These are phyloP conservation scores for Fonsecaea erecta DNA, from an alignment of 2,329 filamentous ascomycete species.

Conservation along the genomic window DNA sequence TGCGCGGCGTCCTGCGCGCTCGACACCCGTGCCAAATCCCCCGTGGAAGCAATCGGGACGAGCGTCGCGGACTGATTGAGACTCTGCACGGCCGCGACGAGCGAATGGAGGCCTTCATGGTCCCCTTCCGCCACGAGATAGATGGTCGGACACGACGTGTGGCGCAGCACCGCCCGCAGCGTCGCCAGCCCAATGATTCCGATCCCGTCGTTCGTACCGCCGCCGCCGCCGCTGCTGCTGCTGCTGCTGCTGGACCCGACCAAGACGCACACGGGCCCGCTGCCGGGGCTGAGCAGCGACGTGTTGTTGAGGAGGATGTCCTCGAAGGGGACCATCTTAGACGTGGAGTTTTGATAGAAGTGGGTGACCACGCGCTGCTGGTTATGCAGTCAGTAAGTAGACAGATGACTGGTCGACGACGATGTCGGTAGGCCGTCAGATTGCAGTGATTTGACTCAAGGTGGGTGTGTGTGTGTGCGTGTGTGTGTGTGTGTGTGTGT, in stretches of 20 bases:
- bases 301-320: constrained; percentile 30
- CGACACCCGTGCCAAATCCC: constrained; percentile 25
- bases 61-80: constrained; percentile 21
- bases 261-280: constrained; percentile 21
- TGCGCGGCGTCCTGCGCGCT: constrained; percentile 22
- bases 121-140: constrained; percentile 27
- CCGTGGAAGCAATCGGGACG: constrained; percentile 21
- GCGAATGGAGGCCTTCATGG: not conserved
- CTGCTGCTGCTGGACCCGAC: constrained; percentile 30
- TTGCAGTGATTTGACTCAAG: too few species aligned
- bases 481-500: too few species aligned
- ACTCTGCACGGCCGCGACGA: constrained; percentile 9
- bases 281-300: constrained; percentile 16
- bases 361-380: too few species aligned
- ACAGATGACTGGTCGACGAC: too few species aligned
- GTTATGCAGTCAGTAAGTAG: too few species aligned
- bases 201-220: too few species aligned
- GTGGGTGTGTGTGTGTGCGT: too few species aligned
- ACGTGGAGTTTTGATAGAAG: too few species aligned
- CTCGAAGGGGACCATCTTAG: constrained; percentile 27
- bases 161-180: constrained; percentile 23
- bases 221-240: too few species aligned
- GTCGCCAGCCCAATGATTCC: constrained; percentile 33
- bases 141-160: constrained; percentile 27
- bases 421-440: too few species aligned